Percentiles rank a stretch among this genome's conserved stretches.
Evolutionary conservation across 2,329 filamentous ascomycete species (phyloP).

Genomic region (Simplicillium sp.): DNA sequence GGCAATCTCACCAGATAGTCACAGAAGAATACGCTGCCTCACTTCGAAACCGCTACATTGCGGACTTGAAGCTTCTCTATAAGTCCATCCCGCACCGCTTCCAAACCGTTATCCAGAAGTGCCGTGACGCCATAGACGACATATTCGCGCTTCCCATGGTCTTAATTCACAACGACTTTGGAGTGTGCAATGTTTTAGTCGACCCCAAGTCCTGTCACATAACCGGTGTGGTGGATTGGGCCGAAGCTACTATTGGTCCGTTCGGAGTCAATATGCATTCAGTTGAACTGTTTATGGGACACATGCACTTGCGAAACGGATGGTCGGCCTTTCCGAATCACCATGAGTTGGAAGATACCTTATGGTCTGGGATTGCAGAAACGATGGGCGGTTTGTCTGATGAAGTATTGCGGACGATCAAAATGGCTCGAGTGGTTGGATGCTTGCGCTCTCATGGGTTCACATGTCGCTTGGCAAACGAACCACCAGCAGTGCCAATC

Average conservation of each 20-base stretch:
- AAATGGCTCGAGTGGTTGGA: constrained; percentile 21
- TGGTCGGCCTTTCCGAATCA: constrained; percentile 24
- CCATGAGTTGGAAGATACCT: constrained; percentile 14
- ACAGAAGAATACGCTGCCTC: constrained; percentile 13
- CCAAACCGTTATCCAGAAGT: constrained; percentile 18
- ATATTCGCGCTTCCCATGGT: constrained; percentile 28
- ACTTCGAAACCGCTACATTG: constrained; percentile 16
- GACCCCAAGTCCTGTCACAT: constrained; percentile 24
- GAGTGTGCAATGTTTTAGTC: constrained; percentile 28
- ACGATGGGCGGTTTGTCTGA: constrained; percentile 18
- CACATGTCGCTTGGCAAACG: constrained; percentile 26
- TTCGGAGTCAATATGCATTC: constrained; percentile 29
- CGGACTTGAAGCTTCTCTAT: constrained; percentile 19
- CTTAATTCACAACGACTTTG: constrained; percentile 27
- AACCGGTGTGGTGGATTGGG: constrained; percentile 30
- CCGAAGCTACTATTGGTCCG: constrained; percentile 26
- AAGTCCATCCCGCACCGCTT: constrained; percentile 25
- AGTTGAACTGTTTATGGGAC: constrained; percentile 20
- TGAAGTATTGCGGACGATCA: constrained; percentile 16
- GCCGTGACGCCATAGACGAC: constrained; percentile 17
- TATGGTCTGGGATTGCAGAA: constrained; percentile 21
- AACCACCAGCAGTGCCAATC: constrained; percentile 22
- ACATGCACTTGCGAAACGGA: constrained; percentile 24
- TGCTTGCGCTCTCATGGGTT: constrained; percentile 24
- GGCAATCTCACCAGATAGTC: constrained; percentile 22